phyloP scores from a whole-genome alignment of 768 basidiomycete genomes.

The Suillus paluster region DNA sequence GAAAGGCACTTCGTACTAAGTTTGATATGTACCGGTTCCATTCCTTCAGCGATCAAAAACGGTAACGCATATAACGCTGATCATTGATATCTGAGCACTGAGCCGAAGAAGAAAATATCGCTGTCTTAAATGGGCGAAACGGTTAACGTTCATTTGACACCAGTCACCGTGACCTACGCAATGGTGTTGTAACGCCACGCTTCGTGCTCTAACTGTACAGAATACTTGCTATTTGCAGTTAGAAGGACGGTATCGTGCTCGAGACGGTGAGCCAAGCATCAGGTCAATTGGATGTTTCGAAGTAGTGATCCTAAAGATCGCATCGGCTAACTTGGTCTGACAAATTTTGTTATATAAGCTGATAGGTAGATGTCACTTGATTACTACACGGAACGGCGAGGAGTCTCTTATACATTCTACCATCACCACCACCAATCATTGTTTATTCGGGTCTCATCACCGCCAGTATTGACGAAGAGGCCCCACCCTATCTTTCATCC shows the following conservation, averaged over 20 bases:
- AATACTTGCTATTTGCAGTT: neutral
- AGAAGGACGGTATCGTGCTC: neutral
- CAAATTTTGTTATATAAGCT: slow-evolving; percentile 4
- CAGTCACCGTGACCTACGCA: neutral
- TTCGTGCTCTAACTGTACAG: neutral
- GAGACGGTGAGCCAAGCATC: no score
- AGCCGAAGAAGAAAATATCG: neutral
- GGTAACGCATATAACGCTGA: neutral
- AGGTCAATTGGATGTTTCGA: neutral
- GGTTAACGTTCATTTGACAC: neutral
- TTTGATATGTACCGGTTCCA: neutral
- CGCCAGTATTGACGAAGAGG: slow-evolving; percentile 14
- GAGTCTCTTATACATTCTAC: slow-evolving; percentile 4
- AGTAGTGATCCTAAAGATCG: neutral
- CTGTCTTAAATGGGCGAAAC: no score
- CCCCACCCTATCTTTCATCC: slow-evolving; percentile 3
- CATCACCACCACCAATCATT: neutral
- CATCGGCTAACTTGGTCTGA: neutral
- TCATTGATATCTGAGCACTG: neutral
- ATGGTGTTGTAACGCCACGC: neutral
- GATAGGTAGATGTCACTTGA: neutral
- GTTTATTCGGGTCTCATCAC: slow-evolving; percentile 29
- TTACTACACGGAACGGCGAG: slow-evolving; percentile 8
- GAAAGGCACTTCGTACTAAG: neutral
- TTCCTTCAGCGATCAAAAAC: neutral